Conservation (phyloP, 2,329 filamentous ascomycete species). For the Dactylellina parvicollis region DNA sequence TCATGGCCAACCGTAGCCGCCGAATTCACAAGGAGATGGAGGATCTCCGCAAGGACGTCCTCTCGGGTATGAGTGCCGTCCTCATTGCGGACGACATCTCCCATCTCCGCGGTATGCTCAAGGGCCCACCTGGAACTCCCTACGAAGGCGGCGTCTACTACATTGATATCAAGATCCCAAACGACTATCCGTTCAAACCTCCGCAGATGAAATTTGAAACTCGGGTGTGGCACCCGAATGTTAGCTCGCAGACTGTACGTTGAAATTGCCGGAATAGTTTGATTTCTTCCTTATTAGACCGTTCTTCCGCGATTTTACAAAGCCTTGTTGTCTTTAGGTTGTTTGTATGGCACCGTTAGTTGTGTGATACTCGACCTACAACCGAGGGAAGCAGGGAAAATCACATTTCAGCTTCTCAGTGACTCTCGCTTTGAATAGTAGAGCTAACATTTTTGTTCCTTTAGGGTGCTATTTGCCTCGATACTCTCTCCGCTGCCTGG, state of each 20-base stretch:
- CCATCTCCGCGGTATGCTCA: conserved; percentile 83
- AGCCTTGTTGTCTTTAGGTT: no score
- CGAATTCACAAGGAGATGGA: conserved; percentile 78
- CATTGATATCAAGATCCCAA: conserved; percentile 87
- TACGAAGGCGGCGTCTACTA: conserved; percentile 86
- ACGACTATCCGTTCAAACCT: conserved; percentile 91
- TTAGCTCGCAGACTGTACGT: conserved; percentile 88
- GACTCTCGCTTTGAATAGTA: no score
- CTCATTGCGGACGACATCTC: conserved; percentile 76
- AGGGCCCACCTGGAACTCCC: conserved; percentile 88
- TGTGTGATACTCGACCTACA: no score
- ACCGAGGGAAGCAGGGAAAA: no score
- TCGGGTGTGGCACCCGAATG: conserved; percentile 96
- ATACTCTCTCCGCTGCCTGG: conserved; percentile 89
- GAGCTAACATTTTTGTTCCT: no score
- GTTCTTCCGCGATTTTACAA: no score
- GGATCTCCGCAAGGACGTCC: conserved; percentile 78
- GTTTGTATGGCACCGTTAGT: no score
- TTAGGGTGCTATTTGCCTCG: conserved; percentile 94
- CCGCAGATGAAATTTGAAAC: conserved; percentile 91
- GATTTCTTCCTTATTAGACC: no score
- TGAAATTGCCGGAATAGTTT: no score
- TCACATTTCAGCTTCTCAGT: no score
- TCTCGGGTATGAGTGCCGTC: conserved; percentile 78
- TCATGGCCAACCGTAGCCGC: conserved; percentile 68